Percentiles rank a stretch among this genome's conserved stretches.
Evolutionary conservation across 2,329 filamentous ascomycete species (phyloP).

Genomic region (Thelonectria rubi): DNA sequence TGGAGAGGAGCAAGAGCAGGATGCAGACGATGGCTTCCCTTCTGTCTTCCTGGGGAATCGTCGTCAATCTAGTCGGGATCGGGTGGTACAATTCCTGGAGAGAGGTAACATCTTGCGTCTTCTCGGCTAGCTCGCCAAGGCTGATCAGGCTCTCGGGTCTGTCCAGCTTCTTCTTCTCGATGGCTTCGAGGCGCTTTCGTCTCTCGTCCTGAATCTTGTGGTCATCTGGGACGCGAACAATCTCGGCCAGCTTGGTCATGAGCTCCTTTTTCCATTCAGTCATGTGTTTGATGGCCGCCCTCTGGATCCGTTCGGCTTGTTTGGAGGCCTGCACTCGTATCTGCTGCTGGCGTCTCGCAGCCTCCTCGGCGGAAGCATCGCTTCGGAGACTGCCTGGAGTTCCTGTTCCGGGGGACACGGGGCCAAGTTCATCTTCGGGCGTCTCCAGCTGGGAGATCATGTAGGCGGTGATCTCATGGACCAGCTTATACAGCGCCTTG

Average conservation of each 20-base stretch:
- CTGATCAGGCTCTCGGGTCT: slow-evolving; percentile 52
- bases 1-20: slow-evolving; percentile 74
- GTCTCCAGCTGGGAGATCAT: slow-evolving; percentile 63
- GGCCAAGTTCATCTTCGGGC: slow-evolving; percentile 44
- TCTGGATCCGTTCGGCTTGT: slow-evolving; percentile 49
- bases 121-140: slow-evolving; percentile 48
- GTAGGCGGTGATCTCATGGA: slow-evolving; percentile 61
- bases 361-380: slow-evolving; percentile 24
- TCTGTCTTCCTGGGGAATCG: slow-evolving; percentile 66
- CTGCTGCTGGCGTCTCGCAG: slow-evolving; percentile 27
- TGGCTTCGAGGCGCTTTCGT: slow-evolving; percentile 53
- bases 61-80: slow-evolving; percentile 62
- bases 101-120: slow-evolving; percentile 51
- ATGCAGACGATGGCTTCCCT: slow-evolving; percentile 74
- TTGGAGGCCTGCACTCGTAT: slow-evolving; percentile 32
- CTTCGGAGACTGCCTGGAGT: slow-evolving; percentile 29
- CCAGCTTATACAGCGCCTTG: slow-evolving; percentile 59
- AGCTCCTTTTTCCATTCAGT: slow-evolving; percentile 81
- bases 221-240: slow-evolving; percentile 63
- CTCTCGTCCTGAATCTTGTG: slow-evolving; percentile 58
- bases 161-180: slow-evolving; percentile 51
- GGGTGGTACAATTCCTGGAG: slow-evolving; percentile 64
- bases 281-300: slow-evolving; percentile 72
- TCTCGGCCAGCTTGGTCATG: slow-evolving; percentile 74
- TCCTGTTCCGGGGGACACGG: slow-evolving; percentile 37